Percentiles rank a stretch among this genome's conserved stretches.
phyloP scores from a whole-genome alignment of 441 rosid genomes.

The Viola pubescens region DNA sequence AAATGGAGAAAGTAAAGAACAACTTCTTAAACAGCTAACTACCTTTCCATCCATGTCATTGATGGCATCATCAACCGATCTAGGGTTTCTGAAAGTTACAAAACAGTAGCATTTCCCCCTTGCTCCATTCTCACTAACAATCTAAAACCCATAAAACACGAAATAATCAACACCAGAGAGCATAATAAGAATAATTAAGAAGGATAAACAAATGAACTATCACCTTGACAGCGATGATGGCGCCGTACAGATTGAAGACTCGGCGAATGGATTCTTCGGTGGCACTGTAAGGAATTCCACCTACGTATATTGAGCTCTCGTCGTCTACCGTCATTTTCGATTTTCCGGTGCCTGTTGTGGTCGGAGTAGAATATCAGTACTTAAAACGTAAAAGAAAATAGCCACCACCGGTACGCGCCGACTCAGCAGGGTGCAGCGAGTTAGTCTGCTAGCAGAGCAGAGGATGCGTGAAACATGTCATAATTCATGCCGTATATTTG shows the following conservation, averaged over 20 bases:
- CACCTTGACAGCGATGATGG: conserved; percentile 69
- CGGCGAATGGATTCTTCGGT: conserved; percentile 57
- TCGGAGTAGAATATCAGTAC: too few species aligned
- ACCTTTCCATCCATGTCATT: conserved; percentile 84
- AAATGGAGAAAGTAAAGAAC: conserved; percentile 14
- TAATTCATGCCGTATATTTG: too few species aligned
- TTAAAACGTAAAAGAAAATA: too few species aligned
- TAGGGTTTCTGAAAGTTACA: conserved; percentile 69
- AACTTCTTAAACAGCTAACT: conserved; percentile 1
- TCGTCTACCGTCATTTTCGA: conserved; percentile 71
- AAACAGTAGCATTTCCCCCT: conserved; percentile 84
- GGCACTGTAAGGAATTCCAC: conserved; percentile 71
- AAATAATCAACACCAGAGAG: background rate
- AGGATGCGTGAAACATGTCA: too few species aligned
- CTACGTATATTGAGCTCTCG: conserved; percentile 73
- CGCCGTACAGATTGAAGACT: conserved; percentile 53
- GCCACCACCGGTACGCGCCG: too few species aligned
- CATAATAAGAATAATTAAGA: background rate
- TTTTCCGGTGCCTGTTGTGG: background rate
- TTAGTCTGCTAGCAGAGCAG: too few species aligned
- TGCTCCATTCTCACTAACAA: conserved; percentile 55
- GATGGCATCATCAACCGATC: conserved; percentile 73
- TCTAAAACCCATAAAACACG: conserved; percentile 23
- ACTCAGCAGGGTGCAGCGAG: too few species aligned
- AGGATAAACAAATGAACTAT: background rate